Evolutionary conservation across 2,329 filamentous ascomycete genomes (phyloP).

Genomic region (Fusarium goolgardi): DNA sequence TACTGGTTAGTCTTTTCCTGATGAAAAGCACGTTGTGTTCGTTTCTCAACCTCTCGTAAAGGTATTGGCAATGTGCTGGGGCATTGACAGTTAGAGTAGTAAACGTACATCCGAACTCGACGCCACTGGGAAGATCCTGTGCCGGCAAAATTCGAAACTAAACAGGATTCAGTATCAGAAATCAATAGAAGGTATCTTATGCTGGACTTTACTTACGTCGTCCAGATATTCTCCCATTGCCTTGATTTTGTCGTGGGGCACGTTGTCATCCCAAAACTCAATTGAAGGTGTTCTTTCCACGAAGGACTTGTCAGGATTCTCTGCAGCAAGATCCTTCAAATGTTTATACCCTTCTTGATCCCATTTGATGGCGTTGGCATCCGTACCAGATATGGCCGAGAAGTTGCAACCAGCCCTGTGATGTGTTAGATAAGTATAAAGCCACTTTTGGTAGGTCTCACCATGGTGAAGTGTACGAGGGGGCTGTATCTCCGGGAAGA

Average conservation of each 20-base stretch:
- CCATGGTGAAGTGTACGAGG: conserved; percentile 13
- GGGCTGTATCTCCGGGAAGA: not conserved
- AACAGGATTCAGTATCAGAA: no score
- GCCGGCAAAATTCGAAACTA: not conserved
- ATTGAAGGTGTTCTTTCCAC: not conserved
- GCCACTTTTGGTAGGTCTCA: not conserved
- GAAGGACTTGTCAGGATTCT: not conserved
- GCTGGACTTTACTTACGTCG: not conserved
- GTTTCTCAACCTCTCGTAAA: not conserved
- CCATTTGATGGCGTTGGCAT: conserved; percentile 16
- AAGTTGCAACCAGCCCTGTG: conserved; percentile 9
- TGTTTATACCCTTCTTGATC: not conserved
- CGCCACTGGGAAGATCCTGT: not conserved
- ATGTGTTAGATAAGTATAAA: no score
- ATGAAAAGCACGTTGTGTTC: not conserved
- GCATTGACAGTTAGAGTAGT: conserved; percentile 2
- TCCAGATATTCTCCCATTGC: conserved; percentile 4
- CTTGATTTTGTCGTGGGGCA: conserved; percentile 11
- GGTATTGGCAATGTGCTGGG: conserved; percentile 7
- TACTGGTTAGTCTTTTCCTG: not conserved
- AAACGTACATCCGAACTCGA: not conserved
- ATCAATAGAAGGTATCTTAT: no score
- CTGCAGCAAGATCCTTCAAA: not conserved
- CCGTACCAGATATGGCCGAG: conserved; percentile 14
- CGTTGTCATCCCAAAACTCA: conserved; percentile 16